These are phyloP conservation scores for Ophiostoma himal-ulmi DNA, from an alignment of 2,329 filamentous ascomycete genomes.

Conservation along the genomic window DNA sequence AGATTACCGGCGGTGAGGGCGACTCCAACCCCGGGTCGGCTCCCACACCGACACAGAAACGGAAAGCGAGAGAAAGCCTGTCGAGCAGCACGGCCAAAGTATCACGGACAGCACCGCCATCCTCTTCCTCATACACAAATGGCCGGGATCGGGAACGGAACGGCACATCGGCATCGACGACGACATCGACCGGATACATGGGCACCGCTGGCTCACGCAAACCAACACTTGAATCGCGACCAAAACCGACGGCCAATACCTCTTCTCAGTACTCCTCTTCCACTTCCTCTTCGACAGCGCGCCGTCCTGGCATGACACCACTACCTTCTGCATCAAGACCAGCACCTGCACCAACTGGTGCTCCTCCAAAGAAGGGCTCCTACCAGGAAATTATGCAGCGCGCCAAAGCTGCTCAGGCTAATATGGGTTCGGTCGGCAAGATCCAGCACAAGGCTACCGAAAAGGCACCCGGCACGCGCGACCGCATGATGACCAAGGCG, in stretches of 20 bases:
- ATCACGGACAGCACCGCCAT: conserved; percentile 33
- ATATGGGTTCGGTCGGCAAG: conserved; percentile 58
- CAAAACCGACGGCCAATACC: not conserved
- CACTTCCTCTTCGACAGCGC: conserved; percentile 18
- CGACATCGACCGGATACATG: conserved; percentile 12
- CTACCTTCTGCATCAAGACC: not conserved
- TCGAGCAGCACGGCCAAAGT: conserved; percentile 38
- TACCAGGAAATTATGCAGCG: conserved; percentile 69
- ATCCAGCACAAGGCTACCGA: conserved; percentile 71
- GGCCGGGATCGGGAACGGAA: conserved; percentile 14
- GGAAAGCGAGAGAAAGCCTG: conserved; percentile 52
- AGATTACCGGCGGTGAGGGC: conserved; percentile 55
- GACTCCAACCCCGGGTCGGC: conserved; percentile 31
- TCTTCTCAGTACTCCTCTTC: not conserved
- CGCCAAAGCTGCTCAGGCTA: conserved; percentile 59
- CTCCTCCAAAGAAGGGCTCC: conserved; percentile 61
- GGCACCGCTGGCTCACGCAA: conserved; percentile 15
- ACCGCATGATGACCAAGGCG: conserved; percentile 30
- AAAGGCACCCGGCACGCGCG: conserved; percentile 52
- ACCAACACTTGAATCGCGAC: conserved; percentile 10
- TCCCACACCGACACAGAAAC: conserved; percentile 41
- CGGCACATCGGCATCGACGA: conserved; percentile 2
- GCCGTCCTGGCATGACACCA: not conserved
- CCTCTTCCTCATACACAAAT: not conserved
- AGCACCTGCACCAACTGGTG: conserved; percentile 25